phyloP scores from a whole-genome alignment of 2,329 filamentous ascomycete genomes.

The Colletotrichum ledebouriae region DNA sequence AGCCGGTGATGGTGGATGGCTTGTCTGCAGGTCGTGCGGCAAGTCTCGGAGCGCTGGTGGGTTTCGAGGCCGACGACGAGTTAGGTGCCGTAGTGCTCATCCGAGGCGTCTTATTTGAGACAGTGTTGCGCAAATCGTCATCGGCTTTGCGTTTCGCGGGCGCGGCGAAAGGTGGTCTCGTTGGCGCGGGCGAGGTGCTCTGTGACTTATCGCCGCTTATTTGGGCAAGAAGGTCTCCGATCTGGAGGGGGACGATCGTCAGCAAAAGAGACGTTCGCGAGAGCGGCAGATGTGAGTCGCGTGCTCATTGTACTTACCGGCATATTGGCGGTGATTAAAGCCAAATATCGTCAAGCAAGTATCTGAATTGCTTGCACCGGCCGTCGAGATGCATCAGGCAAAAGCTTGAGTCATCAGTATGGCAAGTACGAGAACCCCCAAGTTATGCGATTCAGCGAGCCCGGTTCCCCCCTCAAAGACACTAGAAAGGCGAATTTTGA shows the following conservation, averaged over 20 bases:
- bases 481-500: slow-evolving; percentile 4
- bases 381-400: slow-evolving; percentile 42
- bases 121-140: slow-evolving; percentile 58
- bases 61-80: slow-evolving; percentile 46
- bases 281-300: background rate
- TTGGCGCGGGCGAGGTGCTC: slow-evolving; percentile 50
- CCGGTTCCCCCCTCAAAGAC: slow-evolving; percentile 17
- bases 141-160: slow-evolving; percentile 70
- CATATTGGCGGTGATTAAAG: slow-evolving; percentile 40
- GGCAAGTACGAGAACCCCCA: slow-evolving; percentile 34
- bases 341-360: slow-evolving; percentile 42
- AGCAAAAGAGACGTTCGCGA: slow-evolving; percentile 8
- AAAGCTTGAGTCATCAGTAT: slow-evolving; percentile 41
- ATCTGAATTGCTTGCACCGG: slow-evolving; percentile 40
- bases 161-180: slow-evolving; percentile 49
- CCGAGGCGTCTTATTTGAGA: slow-evolving; percentile 58
- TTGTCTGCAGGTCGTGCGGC: slow-evolving; percentile 28
- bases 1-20: slow-evolving; percentile 29
- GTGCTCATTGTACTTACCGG: slow-evolving; percentile 40
- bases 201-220: slow-evolving; percentile 68
- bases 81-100: slow-evolving; percentile 34
- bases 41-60: slow-evolving; percentile 45
- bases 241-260: slow-evolving; percentile 46
- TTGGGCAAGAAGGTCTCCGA: slow-evolving; percentile 71
- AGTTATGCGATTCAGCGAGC: slow-evolving; percentile 35